Evolutionary conservation across 805 yeast species (phyloP), one percentile per base, ranked within the genome.

Genomic region (Komagataella mondaviorum): DNA sequence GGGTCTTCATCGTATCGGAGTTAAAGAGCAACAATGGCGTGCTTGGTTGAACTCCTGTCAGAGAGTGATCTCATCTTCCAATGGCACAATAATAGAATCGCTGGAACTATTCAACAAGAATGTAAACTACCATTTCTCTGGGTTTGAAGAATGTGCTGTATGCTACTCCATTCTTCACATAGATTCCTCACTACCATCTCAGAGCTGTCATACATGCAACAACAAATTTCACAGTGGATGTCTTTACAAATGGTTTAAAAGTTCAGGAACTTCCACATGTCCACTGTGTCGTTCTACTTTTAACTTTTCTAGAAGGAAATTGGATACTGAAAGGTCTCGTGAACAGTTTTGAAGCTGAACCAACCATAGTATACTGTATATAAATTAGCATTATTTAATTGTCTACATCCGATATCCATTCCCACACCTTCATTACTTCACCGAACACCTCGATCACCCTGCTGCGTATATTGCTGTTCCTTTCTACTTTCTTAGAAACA

Each of bases 141-240:
- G 96, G 0, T 89, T 88, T 56, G 96, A 88, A 60, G 98, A 91
- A 54, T 93, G 99, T 75, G 96, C 98, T 2, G 89, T 93, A 57
- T 93, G 99, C 65, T 93, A 93, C 65, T 85, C 96, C 14, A 84
- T 91, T 52, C 69, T 93, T 56, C 96, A 90, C 62, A 89, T 85
- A 55, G 96, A 89, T 60, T 87, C 86, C 59, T 84, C 96, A 6
- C 73, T 93, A 53, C 99, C 99, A 6, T 80, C 88, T 49, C 90
- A 88, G 67, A 76, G 76, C 2, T 93, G 99, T 68, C 72, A 84
- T 14, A 89, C 96, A 0, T 93, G 99, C 74, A 80, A 80, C 61
- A 91, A 93, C 72, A 88, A 85, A 63, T 93, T 90, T 73, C 99
- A 93, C 65, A 83, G 96, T 6, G 96, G 93, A 3, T 93, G 99